Evolutionary conservation across 345 rosid species (phyloP), one percentile per base, ranked within the genome.

Genomic region (Pelargonium nanum): DNA sequence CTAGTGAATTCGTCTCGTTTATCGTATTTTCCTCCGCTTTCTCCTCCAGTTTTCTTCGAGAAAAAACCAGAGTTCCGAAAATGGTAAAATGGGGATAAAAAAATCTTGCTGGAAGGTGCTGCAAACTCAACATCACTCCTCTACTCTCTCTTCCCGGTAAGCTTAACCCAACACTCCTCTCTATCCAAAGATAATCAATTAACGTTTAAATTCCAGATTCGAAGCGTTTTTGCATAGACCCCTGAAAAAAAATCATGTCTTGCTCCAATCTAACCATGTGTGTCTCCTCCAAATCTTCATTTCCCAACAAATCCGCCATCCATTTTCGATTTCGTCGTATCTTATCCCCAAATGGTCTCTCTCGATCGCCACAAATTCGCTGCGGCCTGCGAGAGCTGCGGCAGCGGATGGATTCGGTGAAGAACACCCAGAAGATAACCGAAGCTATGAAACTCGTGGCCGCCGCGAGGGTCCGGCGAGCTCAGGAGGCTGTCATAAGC

Each of bases 391-490:
- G 94, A 32, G 83, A 91, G 70, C 51, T 91, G 17, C 71, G 82
- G 26, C 74, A 80, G 44, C 74, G 96, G 23, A 83, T 91, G 61
- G 68, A 66, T 30, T 50, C 82, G 0, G 86, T 91, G 19, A 88
- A 86, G 67, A 86, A 32, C 65, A 78, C 86, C 0, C 85, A 81
- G 54, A 88, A 86, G 78, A 75, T 91, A 57, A 83, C 96, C 0
- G 95, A 88, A 56, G 89, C 98, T 2, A 86, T 86, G 98, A 91
- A 80, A 57, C 81, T 91, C 24, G 90, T 91, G 13, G 81, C 96
- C 0, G 96, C 91, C 19, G 96, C 95, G 4, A 86, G 75, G 69
- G 71, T 91, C 28, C 76, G 98, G 56, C 69, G 85, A 69, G 96
- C 98, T 63, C 96, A 88, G 70, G 88, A 91, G 71, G 92, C 96